These are phyloP conservation scores for Termitomyces sp. DNA, from an alignment of 768 basidiomycete genomes.

Conservation along the genomic window DNA sequence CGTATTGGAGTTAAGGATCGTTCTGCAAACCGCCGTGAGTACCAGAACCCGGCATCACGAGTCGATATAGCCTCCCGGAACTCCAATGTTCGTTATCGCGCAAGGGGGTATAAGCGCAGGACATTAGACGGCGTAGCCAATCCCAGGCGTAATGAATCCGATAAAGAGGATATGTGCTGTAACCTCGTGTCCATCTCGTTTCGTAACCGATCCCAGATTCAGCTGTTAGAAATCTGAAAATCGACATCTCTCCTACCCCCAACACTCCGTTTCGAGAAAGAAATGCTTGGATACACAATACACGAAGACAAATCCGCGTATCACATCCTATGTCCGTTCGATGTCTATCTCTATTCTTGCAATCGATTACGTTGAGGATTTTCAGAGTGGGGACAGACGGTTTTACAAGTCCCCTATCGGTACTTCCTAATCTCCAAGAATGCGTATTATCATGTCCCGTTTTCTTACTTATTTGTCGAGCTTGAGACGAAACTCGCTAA, in stretches of 20 bases:
- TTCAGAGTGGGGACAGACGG: background rate
- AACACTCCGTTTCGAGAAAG: background rate
- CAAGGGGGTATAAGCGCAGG: background rate
- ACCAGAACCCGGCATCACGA: too few species aligned
- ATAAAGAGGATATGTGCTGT: background rate
- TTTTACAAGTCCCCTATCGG: background rate
- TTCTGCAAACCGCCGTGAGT: too few species aligned
- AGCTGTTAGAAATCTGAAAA: background rate
- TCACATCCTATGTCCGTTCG: background rate
- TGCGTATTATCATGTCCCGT: background rate
- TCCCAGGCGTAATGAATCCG: background rate
- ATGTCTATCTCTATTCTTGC: background rate
- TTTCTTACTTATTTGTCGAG: background rate
- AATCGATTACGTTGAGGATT: background rate
- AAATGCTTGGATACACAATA: background rate
- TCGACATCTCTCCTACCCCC: background rate
- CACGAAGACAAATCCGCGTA: background rate
- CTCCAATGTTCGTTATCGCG: background rate
- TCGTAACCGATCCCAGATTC: background rate
- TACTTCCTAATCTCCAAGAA: background rate
- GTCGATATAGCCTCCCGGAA: too few species aligned
- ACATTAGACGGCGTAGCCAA: background rate
- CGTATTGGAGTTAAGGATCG: too few species aligned
- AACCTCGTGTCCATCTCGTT: background rate
- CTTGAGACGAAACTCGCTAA: background rate